Percentiles rank a stretch among this genome's conserved stretches.
Conservation (phyloP, 352 stramenopile species). For the Thraustochytrium striatum region DNA sequence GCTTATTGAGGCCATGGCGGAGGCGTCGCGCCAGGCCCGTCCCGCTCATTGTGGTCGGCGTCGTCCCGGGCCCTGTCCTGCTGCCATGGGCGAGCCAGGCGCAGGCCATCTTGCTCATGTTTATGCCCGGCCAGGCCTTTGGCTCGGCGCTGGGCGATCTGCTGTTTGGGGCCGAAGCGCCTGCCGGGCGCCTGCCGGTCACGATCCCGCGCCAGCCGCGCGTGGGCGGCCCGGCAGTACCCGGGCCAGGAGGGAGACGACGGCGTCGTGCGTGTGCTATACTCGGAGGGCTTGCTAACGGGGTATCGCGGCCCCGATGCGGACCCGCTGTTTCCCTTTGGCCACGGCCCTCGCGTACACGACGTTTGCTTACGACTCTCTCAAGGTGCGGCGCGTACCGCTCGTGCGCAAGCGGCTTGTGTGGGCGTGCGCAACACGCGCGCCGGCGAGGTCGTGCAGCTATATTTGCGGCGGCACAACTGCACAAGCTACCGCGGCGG, state of each 20-base stretch:
- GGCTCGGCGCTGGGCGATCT: constrained; percentile 56
- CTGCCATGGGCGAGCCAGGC: constrained; percentile 52
- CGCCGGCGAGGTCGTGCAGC: neutral
- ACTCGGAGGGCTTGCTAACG: constrained; percentile 58
- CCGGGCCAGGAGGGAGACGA: constrained; percentile 42
- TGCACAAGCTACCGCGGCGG: neutral
- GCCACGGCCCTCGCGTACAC: constrained; percentile 52
- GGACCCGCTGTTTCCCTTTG: constrained; percentile 49
- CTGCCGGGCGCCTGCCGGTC: constrained; percentile 54
- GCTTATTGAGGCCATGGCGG: constrained; percentile 44
- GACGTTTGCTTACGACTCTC: constrained; percentile 22
- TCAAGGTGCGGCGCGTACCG: too few species aligned
- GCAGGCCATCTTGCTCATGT: constrained; percentile 56
- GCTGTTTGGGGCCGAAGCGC: constrained; percentile 55
- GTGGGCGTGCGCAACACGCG: neutral
- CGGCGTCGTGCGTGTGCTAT: constrained; percentile 54
- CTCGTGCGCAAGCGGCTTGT: too few species aligned
- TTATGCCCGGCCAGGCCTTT: constrained; percentile 55
- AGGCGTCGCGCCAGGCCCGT: constrained; percentile 45
- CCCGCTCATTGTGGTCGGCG: constrained; percentile 56
- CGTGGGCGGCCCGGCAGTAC: neutral
- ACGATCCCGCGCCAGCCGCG: constrained; percentile 54
- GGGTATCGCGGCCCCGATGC: constrained; percentile 60
- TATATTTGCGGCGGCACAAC: neutral
- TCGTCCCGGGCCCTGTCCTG: constrained; percentile 50